These are phyloP conservation scores for Viridothelium virens DNA, from an alignment of 495 filamentous ascomycete genomes.

Conservation along the genomic window DNA sequence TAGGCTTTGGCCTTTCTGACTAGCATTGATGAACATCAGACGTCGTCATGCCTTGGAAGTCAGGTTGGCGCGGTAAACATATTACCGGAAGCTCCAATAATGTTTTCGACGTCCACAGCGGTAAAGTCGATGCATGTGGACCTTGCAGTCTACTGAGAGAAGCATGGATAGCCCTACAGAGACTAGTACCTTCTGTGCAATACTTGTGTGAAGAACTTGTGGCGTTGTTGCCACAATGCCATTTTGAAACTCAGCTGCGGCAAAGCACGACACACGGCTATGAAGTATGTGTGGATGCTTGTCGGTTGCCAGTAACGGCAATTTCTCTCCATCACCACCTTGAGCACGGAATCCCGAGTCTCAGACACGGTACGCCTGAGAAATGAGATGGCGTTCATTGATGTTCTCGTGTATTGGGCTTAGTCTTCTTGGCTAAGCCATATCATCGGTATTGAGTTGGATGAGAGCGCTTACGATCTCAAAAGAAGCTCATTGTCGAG, in stretches of 20 bases:
- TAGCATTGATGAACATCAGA: not conserved
- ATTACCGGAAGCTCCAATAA: not conserved
- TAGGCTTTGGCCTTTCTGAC: not conserved
- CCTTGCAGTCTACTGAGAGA: not conserved
- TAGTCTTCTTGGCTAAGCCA: too few relatives aligned
- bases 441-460: too few relatives aligned
- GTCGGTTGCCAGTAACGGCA: not conserved
- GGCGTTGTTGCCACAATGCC: not conserved
- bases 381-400: too few relatives aligned
- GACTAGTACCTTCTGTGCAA: not conserved
- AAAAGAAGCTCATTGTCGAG: too few relatives aligned
- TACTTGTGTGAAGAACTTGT: not conserved
- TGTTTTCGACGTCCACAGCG: not conserved
- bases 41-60: slow-evolving; percentile 4
- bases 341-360: not conserved
- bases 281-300: not conserved
- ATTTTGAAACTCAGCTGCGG: slow-evolving; percentile 1
- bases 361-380: too few relatives aligned
- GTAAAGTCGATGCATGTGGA: not conserved
- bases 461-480: too few relatives aligned
- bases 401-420: too few relatives aligned
- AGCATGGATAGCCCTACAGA: not conserved
- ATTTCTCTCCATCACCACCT: not conserved
- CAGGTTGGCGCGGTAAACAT: not conserved
- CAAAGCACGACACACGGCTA: not conserved